phyloP scores from a whole-genome alignment of 2,329 filamentous ascomycete genomes.

The Fusarium anguioides region DNA sequence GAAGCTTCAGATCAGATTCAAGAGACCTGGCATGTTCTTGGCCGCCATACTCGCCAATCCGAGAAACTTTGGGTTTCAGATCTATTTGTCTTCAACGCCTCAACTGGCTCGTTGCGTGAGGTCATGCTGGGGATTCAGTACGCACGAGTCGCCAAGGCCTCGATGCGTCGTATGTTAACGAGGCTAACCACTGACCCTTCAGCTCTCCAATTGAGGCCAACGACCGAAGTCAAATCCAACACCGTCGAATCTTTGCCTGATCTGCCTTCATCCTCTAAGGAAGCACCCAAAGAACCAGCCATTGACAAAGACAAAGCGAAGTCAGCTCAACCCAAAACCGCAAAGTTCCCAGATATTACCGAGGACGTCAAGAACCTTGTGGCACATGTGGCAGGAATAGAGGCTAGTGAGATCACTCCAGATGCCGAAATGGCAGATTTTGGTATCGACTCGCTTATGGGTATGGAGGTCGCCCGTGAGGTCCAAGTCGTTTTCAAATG shows the following conservation, averaged over 20 bases:
- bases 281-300: background rate
- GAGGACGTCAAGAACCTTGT: background rate
- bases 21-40: background rate
- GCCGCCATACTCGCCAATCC: background rate
- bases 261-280: background rate
- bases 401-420: background rate
- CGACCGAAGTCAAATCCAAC: background rate
- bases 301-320: background rate
- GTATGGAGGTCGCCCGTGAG: slow-evolving; percentile 15
- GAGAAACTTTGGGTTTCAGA: background rate
- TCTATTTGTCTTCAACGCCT: slow-evolving; percentile 4
- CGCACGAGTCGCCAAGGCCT: background rate
- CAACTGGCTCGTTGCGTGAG: background rate
- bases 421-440: slow-evolving; percentile 5
- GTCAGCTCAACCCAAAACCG: background rate
- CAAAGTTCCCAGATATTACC: background rate
- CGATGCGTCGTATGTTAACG: background rate
- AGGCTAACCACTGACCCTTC: background rate
- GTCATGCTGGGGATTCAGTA: slow-evolving; percentile 6
- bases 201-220: background rate
- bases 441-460: slow-evolving; percentile 21
- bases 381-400: background rate
- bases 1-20: background rate
- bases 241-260: too few relatives aligned
- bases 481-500: background rate